A percentile compares a stretch with the other conserved stretches of the same genome.
These are phyloP conservation scores for Penicillium capsulatum DNA, from an alignment of 2,329 filamentous ascomycete species.

Conservation along the genomic window DNA sequence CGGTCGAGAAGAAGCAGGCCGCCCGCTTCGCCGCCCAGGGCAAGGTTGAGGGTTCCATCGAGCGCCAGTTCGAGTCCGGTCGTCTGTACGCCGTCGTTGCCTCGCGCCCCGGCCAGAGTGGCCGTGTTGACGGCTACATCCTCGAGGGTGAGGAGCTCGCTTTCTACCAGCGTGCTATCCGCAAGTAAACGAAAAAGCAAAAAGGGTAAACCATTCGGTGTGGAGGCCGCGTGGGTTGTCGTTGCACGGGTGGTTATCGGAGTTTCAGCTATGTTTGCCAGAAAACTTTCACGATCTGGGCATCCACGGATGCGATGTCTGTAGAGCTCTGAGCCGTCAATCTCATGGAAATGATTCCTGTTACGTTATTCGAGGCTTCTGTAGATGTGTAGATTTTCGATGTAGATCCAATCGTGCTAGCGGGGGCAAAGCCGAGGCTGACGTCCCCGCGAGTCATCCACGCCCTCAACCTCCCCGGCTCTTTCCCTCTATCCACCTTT, in stretches of 20 bases:
- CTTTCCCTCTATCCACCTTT: not conserved
- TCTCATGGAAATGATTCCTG: slow-evolving; percentile 36
- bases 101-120: slow-evolving; percentile 93
- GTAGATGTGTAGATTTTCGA: not conserved
- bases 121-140: slow-evolving; percentile 94
- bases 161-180: slow-evolving; percentile 99
- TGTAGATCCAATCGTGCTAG: not conserved
- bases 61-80: slow-evolving; percentile 99
- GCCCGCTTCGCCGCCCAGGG: slow-evolving; percentile 74
- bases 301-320: slow-evolving; percentile 35
- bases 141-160: slow-evolving; percentile 98
- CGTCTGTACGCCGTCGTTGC: slow-evolving; percentile 91
- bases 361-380: slow-evolving; percentile 17
- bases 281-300: slow-evolving; percentile 35
- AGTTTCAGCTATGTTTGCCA: slow-evolving; percentile 38
- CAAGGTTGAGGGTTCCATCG: slow-evolving; percentile 88
- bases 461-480: no score
- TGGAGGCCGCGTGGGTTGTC: slow-evolving; percentile 19
- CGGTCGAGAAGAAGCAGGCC: slow-evolving; percentile 94
- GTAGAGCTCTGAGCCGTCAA: slow-evolving; percentile 39
- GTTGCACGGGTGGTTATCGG: slow-evolving; percentile 34
- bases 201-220: slow-evolving; percentile 23
- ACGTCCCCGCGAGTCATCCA: no score
- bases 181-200: slow-evolving; percentile 69
- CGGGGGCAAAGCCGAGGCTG: not conserved